phyloP scores from a whole-genome alignment of 2,329 filamentous ascomycete genomes.

The Paramyrothecium roridum region DNA sequence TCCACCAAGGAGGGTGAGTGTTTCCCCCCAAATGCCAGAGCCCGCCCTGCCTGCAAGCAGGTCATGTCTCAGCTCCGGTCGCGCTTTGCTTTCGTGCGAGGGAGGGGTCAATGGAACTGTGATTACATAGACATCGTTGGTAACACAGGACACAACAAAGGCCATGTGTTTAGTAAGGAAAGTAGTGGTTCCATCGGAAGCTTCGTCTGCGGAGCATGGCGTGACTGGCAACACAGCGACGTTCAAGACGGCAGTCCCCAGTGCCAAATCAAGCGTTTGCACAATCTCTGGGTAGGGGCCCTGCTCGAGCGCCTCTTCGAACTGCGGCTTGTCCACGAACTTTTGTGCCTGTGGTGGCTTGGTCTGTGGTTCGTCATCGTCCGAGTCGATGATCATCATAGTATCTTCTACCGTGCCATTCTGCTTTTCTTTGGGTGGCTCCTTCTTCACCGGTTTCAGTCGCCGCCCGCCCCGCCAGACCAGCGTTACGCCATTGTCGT shows the following conservation, averaged over 20 bases:
- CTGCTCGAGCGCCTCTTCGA: constrained; percentile 50
- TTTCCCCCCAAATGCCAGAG: constrained; percentile 62
- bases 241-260: constrained; percentile 53
- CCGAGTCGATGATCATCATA: constrained; percentile 62
- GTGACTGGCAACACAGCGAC: constrained; percentile 54
- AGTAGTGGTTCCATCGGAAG: constrained; percentile 40
- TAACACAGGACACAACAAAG: constrained; percentile 58
- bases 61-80: constrained; percentile 48
- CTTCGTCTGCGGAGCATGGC: constrained; percentile 44
- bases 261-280: constrained; percentile 59
- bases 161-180: constrained; percentile 56
- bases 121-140: constrained; percentile 53
- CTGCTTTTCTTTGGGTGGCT: constrained; percentile 36
- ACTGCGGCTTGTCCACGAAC: constrained; percentile 55
- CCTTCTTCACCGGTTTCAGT: constrained; percentile 47
- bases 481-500: constrained; percentile 59
- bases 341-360: constrained; percentile 25
- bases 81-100: constrained; percentile 55
- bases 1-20: constrained; percentile 49
- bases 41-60: constrained; percentile 54
- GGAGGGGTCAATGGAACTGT: constrained; percentile 60
- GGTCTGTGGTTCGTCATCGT: constrained; percentile 48
- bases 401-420: constrained; percentile 52
- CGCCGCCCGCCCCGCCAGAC: constrained; percentile 60
- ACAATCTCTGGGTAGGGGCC: constrained; percentile 51